Evolutionary conservation across 2,329 filamentous ascomycete species (phyloP).

Genomic region (Xylaria sp.): DNA sequence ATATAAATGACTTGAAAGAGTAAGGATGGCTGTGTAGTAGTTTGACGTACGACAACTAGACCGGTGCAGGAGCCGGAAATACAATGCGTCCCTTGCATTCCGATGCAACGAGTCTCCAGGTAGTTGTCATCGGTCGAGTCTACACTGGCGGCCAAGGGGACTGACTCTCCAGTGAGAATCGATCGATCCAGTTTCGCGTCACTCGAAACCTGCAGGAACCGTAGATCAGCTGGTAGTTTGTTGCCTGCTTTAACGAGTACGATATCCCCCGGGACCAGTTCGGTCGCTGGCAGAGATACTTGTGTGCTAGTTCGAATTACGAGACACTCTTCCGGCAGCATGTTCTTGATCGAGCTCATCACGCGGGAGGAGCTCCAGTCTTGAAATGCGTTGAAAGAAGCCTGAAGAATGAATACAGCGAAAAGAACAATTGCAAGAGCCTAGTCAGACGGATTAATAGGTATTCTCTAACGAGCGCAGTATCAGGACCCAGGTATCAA

Average conservation of each 20-base stretch:
- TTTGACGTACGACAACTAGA: slow-evolving; percentile 60
- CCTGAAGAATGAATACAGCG: slow-evolving; percentile 72
- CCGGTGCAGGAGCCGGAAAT: slow-evolving; percentile 70
- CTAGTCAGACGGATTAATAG: slow-evolving; percentile 22
- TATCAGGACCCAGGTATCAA: background rate
- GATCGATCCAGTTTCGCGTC: slow-evolving; percentile 76
- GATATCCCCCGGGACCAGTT: slow-evolving; percentile 76
- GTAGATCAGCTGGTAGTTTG: slow-evolving; percentile 75
- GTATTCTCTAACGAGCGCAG: background rate
- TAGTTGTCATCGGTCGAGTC: slow-evolving; percentile 75
- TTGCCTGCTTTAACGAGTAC: slow-evolving; percentile 72
- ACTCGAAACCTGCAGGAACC: slow-evolving; percentile 70
- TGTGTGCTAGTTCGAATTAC: slow-evolving; percentile 65
- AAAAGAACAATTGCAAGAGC: slow-evolving; percentile 76
- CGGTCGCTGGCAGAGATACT: slow-evolving; percentile 55
- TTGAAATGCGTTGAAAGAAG: slow-evolving; percentile 71
- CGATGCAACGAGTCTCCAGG: slow-evolving; percentile 77
- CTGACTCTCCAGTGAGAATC: slow-evolving; percentile 69
- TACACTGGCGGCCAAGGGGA: slow-evolving; percentile 66
- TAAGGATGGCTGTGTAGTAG: background rate
- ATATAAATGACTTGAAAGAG: background rate
- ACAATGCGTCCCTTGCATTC: slow-evolving; percentile 80
- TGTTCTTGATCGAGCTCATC: slow-evolving; percentile 79
- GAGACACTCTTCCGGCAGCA: slow-evolving; percentile 77
- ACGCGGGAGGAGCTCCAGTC: slow-evolving; percentile 79